These are phyloP conservation scores for Solanum clarkiae DNA, from an alignment of 257 asterid species.

Conservation along the genomic window DNA sequence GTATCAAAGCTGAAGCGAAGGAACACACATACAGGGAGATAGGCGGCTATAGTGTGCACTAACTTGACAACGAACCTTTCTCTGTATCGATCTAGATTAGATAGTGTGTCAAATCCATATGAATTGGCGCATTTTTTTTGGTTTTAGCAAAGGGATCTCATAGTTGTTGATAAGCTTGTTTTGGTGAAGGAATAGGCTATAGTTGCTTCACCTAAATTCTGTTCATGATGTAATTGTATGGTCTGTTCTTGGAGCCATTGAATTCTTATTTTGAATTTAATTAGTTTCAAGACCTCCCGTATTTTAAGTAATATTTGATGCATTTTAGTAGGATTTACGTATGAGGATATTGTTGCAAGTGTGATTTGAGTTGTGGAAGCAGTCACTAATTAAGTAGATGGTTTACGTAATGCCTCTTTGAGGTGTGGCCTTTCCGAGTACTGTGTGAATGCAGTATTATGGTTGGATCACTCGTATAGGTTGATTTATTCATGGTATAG, in stretches of 20 bases:
- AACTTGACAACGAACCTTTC: neutral
- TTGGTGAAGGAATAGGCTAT: neutral
- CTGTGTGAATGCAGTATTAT: too few relatives aligned
- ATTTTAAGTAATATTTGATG: too few relatives aligned
- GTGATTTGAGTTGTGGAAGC: too few relatives aligned
- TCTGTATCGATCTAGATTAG: neutral
- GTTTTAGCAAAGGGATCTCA: neutral
- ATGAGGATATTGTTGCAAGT: too few relatives aligned
- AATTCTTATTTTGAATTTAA: neutral
- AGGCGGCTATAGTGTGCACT: neutral
- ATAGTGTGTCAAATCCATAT: neutral
- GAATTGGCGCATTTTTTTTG: neutral
- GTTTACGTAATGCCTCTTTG: too few relatives aligned
- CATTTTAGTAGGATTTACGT: too few relatives aligned
- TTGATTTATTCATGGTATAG: too few relatives aligned
- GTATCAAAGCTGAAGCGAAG: conserved; percentile 6
- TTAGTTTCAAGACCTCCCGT: neutral
- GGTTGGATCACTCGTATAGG: neutral
- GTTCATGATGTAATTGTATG: neutral
- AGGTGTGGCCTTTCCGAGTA: too few relatives aligned
- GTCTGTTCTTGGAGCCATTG: neutral
- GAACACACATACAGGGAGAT: neutral
- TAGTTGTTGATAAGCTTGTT: neutral
- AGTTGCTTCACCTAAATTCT: neutral
- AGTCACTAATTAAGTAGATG: too few relatives aligned